Conservation (phyloP, 148 eudicot species). For the Rhododendron mucronatum region DNA sequence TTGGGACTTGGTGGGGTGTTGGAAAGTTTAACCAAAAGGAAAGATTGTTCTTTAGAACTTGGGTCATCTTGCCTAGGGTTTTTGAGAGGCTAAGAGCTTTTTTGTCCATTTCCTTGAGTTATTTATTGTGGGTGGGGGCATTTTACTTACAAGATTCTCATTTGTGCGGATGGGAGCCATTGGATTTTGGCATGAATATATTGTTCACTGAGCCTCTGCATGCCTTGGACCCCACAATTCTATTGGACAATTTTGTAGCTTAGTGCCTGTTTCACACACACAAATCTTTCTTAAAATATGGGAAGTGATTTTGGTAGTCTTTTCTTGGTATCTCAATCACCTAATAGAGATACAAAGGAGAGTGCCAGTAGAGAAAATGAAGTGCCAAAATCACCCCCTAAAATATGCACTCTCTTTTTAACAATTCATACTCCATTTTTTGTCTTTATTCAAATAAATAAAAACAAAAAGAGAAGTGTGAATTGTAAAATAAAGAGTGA, state of each 20-base stretch:
- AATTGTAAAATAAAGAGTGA: too few relatives aligned
- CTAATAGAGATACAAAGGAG: too few relatives aligned
- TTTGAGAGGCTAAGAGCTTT: not conserved
- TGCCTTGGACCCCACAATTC: conserved; percentile 7
- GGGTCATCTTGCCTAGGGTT: conserved; percentile 7
- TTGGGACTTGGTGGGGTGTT: not conserved
- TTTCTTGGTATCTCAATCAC: too few relatives aligned
- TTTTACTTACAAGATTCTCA: not conserved
- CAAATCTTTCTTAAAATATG: too few relatives aligned
- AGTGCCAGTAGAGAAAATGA: too few relatives aligned
- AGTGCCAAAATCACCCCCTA: too few relatives aligned
- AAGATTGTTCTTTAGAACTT: conserved; percentile 8
- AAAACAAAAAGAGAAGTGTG: too few relatives aligned
- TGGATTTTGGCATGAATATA: conserved; percentile 8
- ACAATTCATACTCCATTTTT: too few relatives aligned
- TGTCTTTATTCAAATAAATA: too few relatives aligned
- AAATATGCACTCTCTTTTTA: too few relatives aligned
- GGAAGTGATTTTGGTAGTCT: too few relatives aligned
- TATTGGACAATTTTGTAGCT: conserved; percentile 2
- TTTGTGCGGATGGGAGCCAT: not conserved
- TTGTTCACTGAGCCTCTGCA: conserved; percentile 8
- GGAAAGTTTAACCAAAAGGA: not conserved
- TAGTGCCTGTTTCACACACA: not conserved
- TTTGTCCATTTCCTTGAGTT: conserved; percentile 7
- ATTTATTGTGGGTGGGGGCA: not conserved